Evolutionary conservation across 257 asterid species (phyloP).

Genomic region (Solanum sejunctum): DNA sequence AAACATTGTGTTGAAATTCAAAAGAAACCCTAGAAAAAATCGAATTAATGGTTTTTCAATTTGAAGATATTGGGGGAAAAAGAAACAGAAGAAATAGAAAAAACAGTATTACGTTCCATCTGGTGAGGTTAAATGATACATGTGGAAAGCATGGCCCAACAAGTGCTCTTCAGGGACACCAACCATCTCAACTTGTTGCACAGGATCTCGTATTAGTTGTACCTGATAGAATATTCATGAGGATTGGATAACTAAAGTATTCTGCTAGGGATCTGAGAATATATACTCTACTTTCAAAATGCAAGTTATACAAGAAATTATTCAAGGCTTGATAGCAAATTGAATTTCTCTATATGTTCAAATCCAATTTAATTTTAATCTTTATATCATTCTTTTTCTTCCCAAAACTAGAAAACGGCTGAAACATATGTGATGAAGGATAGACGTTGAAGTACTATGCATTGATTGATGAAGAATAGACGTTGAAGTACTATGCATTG

Average conservation of each 20-base stretch:
- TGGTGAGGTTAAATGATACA: conserved; percentile 79
- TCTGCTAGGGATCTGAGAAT: background rate
- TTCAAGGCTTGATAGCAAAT: background rate
- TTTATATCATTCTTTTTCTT: background rate
- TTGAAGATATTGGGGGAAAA: background rate
- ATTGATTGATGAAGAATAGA: too few species aligned
- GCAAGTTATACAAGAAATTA: background rate
- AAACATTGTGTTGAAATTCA: conserved; percentile 92
- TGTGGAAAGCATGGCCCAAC: conserved; percentile 90
- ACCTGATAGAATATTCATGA: conserved; percentile 30
- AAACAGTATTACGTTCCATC: conserved; percentile 57
- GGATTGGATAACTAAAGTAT: background rate
- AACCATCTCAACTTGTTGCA: conserved; percentile 67
- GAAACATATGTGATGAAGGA: background rate
- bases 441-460: too few species aligned
- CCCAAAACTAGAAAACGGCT: background rate
- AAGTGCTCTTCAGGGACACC: conserved; percentile 91
- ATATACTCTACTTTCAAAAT: background rate
- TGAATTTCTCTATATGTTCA: background rate
- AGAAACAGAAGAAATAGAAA: background rate
- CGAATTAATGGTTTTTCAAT: background rate
- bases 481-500: too few species aligned
- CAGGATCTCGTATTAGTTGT: conserved; percentile 63
- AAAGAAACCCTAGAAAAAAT: conserved; percentile 53
- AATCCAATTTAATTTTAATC: background rate